Conservation (phyloP, 2,329 filamentous ascomycete genomes). For the Hawksworthiomyces lignivorus region DNA sequence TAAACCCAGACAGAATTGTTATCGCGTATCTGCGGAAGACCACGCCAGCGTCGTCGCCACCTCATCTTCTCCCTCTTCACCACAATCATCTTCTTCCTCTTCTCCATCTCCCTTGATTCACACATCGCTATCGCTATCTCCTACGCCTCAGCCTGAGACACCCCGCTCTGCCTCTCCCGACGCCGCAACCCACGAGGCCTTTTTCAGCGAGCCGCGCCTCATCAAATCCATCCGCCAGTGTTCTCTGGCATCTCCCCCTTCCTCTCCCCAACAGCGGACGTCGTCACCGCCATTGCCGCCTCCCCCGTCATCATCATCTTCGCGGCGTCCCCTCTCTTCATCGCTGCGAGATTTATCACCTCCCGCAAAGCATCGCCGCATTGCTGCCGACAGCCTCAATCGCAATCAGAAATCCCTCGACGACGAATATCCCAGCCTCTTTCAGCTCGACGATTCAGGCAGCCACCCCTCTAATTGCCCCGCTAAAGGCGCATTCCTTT, state of each 20-base stretch:
- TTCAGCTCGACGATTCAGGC: slow-evolving; percentile 37
- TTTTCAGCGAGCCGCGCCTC: slow-evolving; percentile 17
- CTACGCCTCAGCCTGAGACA: slow-evolving; percentile 38
- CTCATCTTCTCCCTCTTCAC: slow-evolving; percentile 5
- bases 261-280: slow-evolving; percentile 17
- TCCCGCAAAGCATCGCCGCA: slow-evolving; percentile 7
- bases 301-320: neutral
- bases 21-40: slow-evolving; percentile 27
- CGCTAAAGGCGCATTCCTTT: neutral
- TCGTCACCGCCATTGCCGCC: slow-evolving; percentile 19
- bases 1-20: slow-evolving; percentile 26
- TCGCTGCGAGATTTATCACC: neutral
- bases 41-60: slow-evolving; percentile 13
- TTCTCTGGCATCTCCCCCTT: slow-evolving; percentile 20
- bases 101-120: slow-evolving; percentile 25
- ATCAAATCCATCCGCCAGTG: slow-evolving; percentile 27
- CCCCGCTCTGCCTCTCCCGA: slow-evolving; percentile 28
- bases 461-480: neutral
- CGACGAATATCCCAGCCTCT: slow-evolving; percentile 21
- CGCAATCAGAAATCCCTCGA: slow-evolving; percentile 1
- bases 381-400: neutral
- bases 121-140: slow-evolving; percentile 27
- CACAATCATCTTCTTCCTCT: slow-evolving; percentile 7
- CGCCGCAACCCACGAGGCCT: slow-evolving; percentile 12
- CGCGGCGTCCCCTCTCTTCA: slow-evolving; percentile 4